Conservation (phyloP, 164 flowering plant genomes). For the Tetracentron sinense region DNA sequence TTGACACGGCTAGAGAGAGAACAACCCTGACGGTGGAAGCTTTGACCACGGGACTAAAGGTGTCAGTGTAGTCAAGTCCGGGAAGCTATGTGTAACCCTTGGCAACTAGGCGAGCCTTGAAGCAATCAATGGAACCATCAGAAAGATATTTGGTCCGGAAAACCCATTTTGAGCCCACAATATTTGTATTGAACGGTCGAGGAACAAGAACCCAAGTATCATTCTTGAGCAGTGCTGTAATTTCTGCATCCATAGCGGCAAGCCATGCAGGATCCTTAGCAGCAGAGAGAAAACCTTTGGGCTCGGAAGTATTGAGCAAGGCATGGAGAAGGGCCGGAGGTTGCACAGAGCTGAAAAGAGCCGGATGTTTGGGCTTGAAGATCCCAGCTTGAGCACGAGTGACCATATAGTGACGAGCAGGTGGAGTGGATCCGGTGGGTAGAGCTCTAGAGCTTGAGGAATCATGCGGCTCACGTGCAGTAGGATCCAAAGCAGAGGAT, state of each 20-base stretch:
- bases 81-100: constrained; percentile 8
- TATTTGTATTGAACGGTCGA: not conserved
- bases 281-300: constrained; percentile 11
- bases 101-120: constrained; percentile 16
- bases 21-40: constrained; percentile 14
- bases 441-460: not conserved
- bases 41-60: constrained; percentile 18
- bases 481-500: not conserved
- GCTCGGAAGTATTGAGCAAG: not conserved
- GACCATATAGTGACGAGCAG: constrained; percentile 6
- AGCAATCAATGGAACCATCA: constrained; percentile 11
- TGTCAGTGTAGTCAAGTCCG: constrained; percentile 12
- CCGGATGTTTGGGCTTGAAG: constrained; percentile 6
- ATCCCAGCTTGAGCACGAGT: constrained; percentile 9
- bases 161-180: constrained; percentile 7
- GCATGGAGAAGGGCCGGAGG: not conserved
- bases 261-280: constrained; percentile 12
- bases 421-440: not conserved
- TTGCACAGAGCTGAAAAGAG: not conserved
- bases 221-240: constrained; percentile 7
- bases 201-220: constrained; percentile 9
- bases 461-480: not conserved
- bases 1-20: constrained; percentile 11
- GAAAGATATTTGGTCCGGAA: constrained; percentile 9
- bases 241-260: constrained; percentile 18